Conservation (phyloP, 2,329 filamentous ascomycete genomes). For the Talaromyces sp. region DNA sequence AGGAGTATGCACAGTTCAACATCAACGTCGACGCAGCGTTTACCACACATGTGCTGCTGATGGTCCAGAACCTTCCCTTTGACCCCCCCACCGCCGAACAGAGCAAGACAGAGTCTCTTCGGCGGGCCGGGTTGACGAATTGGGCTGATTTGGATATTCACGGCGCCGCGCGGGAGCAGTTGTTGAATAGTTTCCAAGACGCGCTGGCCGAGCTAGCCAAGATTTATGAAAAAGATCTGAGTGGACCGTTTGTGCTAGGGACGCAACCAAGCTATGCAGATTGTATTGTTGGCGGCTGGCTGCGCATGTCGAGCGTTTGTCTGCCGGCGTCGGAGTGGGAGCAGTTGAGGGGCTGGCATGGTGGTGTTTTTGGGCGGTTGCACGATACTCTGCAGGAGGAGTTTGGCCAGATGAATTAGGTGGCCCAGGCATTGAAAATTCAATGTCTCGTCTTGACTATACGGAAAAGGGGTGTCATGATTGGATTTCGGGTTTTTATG, state of each 20-base stretch:
- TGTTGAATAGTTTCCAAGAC: slow-evolving; percentile 37
- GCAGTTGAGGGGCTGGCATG: slow-evolving; percentile 46
- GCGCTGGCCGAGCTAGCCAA: slow-evolving; percentile 40
- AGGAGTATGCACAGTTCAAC: slow-evolving; percentile 51
- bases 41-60: slow-evolving; percentile 41
- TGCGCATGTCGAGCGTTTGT: slow-evolving; percentile 42
- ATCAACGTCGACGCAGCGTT: slow-evolving; percentile 53
- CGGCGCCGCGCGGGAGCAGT: slow-evolving; percentile 37
- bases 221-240: slow-evolving; percentile 35
- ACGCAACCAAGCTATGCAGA: slow-evolving; percentile 49
- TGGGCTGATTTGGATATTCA: slow-evolving; percentile 37
- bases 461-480: no score
- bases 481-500: neutral
- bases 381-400: slow-evolving; percentile 41
- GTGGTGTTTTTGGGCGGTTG: slow-evolving; percentile 47
- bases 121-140: slow-evolving; percentile 40
- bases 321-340: slow-evolving; percentile 47
- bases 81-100: slow-evolving; percentile 46
- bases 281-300: slow-evolving; percentile 54
- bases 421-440: no score
- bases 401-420: neutral
- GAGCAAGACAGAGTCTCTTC: slow-evolving; percentile 45
- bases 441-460: no score
- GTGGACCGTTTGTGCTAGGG: slow-evolving; percentile 50
- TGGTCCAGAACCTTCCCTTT: slow-evolving; percentile 43